Evolutionary conservation across 2,329 filamentous ascomycete species (phyloP), one percentile per base, ranked within the genome.

Genomic region (Bipolaris oryzae): DNA sequence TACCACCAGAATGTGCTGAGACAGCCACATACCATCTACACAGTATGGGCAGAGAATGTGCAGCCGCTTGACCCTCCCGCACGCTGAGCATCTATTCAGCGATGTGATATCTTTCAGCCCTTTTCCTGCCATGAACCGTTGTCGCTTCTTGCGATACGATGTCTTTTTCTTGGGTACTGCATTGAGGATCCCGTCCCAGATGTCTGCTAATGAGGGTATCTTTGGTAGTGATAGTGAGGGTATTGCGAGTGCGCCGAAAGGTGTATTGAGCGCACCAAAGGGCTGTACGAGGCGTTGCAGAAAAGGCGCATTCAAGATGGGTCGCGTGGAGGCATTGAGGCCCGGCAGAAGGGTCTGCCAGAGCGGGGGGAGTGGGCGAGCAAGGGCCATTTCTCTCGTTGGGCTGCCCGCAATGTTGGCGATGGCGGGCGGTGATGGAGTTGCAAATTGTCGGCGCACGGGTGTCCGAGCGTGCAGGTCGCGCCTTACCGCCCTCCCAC

Each of bases 81-180:
- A 99, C 13, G 88, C 91, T 0, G 94, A 90, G 75, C 95, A 99
- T 72, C 87, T 91, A 80, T 92, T 96, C 67, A 99, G 79, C 51
- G 86, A 85, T 62, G 89, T 95, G 55, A 96, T 87, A 74, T 99
- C 95, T 80, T 96, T 91, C 68, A 99, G 78, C 42, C 88, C 94
- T 80, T 99, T 99, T 72, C 95, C 95, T 21, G 93, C 94, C 88
- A 98, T 90, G 74, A 96, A 92, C 70, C 96, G 87, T 74, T 92
- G 89, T 68, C 95, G 86, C 84, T 92, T 96, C 82, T 95, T 96
- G 82, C 91, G 91, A 77, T 99, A 92, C 39, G 94, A 97, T 33
- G 92, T 96, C 85, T 98, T 99, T 82, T 96, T 98, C 85, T 99
- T 99, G 5, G 95, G 95, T 15, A 98, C 95, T 1, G 95, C 95